phyloP scores from a whole-genome alignment of 1,139 yeast species.

The Zygoascus meyerae region DNA sequence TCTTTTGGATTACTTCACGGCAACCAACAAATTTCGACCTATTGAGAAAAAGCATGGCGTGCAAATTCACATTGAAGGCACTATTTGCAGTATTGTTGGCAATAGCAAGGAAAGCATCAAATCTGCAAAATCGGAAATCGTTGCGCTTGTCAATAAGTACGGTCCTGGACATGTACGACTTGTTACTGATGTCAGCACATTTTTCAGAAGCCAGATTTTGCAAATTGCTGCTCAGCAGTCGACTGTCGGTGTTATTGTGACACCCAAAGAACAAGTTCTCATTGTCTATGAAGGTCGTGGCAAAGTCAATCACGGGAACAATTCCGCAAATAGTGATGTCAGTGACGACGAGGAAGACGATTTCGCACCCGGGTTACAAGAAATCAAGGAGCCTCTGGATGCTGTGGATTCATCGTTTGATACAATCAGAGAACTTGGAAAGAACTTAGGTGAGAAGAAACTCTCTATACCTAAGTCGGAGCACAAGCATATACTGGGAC shows the following conservation, averaged over 20 bases:
- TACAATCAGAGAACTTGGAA: slow-evolving; percentile 54
- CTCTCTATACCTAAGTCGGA: slow-evolving; percentile 48
- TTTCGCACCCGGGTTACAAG: slow-evolving; percentile 43
- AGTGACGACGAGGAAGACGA: slow-evolving; percentile 38
- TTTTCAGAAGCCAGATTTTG: slow-evolving; percentile 51
- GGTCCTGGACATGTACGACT: slow-evolving; percentile 60
- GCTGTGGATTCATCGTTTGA: slow-evolving; percentile 48
- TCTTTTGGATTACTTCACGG: slow-evolving; percentile 59
- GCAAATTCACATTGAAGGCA: slow-evolving; percentile 41
- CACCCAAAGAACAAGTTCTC: slow-evolving; percentile 43
- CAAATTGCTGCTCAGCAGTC: slow-evolving; percentile 37
- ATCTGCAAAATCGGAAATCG: slow-evolving; percentile 60
- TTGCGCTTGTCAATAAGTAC: slow-evolving; percentile 63
- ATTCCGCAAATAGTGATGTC: slow-evolving; percentile 17
- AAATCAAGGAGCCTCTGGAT: slow-evolving; percentile 32
- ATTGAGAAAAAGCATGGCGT: slow-evolving; percentile 43
- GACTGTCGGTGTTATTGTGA: slow-evolving; percentile 52
- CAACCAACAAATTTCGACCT: slow-evolving; percentile 41
- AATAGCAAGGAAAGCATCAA: slow-evolving; percentile 42
- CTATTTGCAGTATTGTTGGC: slow-evolving; percentile 43
- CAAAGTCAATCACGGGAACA: neutral
- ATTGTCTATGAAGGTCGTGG: slow-evolving; percentile 35
- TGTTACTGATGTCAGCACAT: slow-evolving; percentile 63
- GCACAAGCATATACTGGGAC: slow-evolving; percentile 56
- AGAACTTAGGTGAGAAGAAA: slow-evolving; percentile 46